Evolutionary conservation across 257 asterid species (phyloP).

Genomic region (Petunia secreta): DNA sequence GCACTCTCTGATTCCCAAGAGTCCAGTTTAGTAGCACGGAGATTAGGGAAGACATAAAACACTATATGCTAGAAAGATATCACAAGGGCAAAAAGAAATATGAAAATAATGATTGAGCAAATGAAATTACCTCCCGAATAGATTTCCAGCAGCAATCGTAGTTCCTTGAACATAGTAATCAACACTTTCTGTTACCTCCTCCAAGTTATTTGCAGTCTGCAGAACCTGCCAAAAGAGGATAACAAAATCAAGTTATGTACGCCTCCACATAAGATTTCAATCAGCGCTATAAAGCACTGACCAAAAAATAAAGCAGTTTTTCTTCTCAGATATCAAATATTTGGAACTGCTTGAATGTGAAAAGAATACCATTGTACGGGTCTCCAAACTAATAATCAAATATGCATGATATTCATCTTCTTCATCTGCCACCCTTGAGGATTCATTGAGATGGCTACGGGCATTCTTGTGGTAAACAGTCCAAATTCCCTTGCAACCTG

Average conservation of each 20-base stretch:
- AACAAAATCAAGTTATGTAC: conserved; percentile 23
- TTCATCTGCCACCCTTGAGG: conserved; percentile 70
- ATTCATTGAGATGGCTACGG: conserved; percentile 58
- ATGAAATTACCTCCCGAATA: conserved; percentile 81
- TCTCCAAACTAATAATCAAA: conserved; percentile 91
- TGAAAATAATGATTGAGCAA: conserved; percentile 31
- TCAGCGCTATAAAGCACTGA: neutral
- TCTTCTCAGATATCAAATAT: neutral
- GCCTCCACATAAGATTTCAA: neutral
- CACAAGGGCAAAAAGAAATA: neutral
- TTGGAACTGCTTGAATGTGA: conserved; percentile 12
- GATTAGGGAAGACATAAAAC: neutral
- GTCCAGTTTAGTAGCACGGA: neutral
- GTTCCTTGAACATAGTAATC: conserved; percentile 93
- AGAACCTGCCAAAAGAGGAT: conserved; percentile 58
- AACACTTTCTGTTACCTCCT: conserved; percentile 98
- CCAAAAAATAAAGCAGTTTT: neutral
- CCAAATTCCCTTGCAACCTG: conserved; percentile 99
- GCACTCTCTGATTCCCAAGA: conserved; percentile 8
- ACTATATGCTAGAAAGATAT: conserved; percentile 3
- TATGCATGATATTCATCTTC: conserved; percentile 99
- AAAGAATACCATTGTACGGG: conserved; percentile 84
- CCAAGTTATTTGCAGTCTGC: conserved; percentile 94
- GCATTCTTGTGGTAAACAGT: conserved; percentile 92
- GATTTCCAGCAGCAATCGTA: conserved; percentile 95